Evolutionary conservation across 805 yeast species (phyloP), one percentile per base, ranked within the genome.

Genomic region (Lipomyces kockii): DNA sequence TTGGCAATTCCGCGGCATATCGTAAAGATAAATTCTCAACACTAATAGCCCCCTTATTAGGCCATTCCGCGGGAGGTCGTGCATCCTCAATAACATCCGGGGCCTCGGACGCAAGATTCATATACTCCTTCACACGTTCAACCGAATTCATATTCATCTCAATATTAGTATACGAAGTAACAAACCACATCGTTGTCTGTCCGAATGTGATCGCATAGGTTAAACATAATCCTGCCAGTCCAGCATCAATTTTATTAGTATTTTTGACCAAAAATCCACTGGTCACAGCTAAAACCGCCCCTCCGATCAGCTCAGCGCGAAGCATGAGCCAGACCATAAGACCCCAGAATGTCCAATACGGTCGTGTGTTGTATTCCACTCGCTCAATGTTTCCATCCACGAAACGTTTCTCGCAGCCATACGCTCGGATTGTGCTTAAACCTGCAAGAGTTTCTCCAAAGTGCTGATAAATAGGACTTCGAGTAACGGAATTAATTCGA

Each of bases 141-240:
- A 93, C 97, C 8, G 98, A 91, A 80, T 95, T 95, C 97, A 95
- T 92, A 74, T 90, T 89, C 89, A 95, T 92, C 81, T 94, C 99
- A 67, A 92, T 88, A 73, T 85, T 86, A 7, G 97, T 90, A 76
- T 93, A 93, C 76, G 91, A 83, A 78, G 98, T 87, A 43, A 94
- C 96, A 71, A 92, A 82, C 98, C 98, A 94, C 66, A 94, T 82
- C 0, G 97, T 96, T 77, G 87, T 84, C 72, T 90, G 95, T 53
- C 92, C 89, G 80, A 94, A 92, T 3, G 93, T 85, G 70, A 93
- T 87, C 17, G 98, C 97, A 79, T 92, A 92, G 0, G 97, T 88
- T 69, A 94, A 83, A 0, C 98, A 91, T 72, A 94, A 87, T 80
- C 99, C 99, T 3, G 98, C 98, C 75, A 92, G 80, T 77, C 98